These are phyloP conservation scores for Raphidocelis subcapitata DNA, from an alignment of 139 green algal genomes.

Conservation along the genomic window DNA sequence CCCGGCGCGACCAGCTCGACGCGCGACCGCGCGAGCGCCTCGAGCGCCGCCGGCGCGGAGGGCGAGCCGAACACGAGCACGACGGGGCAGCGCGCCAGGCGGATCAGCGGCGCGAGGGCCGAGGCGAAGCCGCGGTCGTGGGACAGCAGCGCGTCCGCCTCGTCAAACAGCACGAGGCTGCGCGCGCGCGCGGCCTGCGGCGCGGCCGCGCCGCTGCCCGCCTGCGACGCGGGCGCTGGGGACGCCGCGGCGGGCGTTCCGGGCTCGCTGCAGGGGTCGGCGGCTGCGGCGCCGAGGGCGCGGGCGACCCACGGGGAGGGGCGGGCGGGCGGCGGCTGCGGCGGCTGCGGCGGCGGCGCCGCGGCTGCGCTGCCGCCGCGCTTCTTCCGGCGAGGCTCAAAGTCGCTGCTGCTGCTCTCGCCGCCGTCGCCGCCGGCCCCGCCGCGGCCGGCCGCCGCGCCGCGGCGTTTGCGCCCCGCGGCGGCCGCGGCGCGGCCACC, in stretches of 20 bases:
- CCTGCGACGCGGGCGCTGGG: background rate
- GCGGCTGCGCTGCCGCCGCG: background rate
- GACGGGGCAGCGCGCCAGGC: slow-evolving; percentile 40
- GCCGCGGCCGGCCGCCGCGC: background rate
- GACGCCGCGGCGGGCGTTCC: too few species aligned
- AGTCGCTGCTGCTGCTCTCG: too few species aligned
- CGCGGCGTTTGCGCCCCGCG: too few species aligned
- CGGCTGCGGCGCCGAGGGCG: background rate
- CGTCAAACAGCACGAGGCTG: slow-evolving; percentile 48
- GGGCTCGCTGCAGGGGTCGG: background rate
- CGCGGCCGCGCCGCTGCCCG: background rate
- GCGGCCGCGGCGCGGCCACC: background rate
- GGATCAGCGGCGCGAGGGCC: slow-evolving; percentile 31
- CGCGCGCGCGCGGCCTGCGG: background rate
- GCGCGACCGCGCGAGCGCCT: background rate
- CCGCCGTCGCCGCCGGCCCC: too few species aligned
- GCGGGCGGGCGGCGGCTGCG: background rate
- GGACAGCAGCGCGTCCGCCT: slow-evolving; percentile 42
- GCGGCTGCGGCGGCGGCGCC: slow-evolving; percentile 1
- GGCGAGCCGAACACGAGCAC: slow-evolving; percentile 27
- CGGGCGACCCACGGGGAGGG: background rate
- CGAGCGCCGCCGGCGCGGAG: slow-evolving; percentile 14
- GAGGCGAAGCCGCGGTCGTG: slow-evolving; percentile 42
- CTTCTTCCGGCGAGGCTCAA: too few species aligned
- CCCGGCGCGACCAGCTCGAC: slow-evolving; percentile 5